These are phyloP conservation scores for Tricholomella constricta DNA, from an alignment of 768 basidiomycete genomes.

Conservation along the genomic window DNA sequence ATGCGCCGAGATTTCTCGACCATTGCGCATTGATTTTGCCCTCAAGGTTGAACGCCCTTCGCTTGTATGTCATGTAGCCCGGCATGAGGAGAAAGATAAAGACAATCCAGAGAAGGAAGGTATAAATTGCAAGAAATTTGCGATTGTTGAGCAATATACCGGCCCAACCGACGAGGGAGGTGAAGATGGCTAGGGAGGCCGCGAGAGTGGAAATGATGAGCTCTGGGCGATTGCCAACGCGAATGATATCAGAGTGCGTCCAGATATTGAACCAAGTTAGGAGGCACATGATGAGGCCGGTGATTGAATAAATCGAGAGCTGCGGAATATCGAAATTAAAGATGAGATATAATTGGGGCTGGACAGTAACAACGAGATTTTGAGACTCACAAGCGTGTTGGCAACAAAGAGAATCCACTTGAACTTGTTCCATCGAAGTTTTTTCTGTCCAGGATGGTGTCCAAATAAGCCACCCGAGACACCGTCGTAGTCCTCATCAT, in stretches of 20 bases:
- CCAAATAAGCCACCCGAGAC: slow-evolving; percentile 45
- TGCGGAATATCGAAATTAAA: slow-evolving; percentile 13
- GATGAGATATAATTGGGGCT: no score
- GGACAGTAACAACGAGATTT: not conserved
- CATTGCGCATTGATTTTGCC: slow-evolving; percentile 81
- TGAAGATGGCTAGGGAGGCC: slow-evolving; percentile 57
- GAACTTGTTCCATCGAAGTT: slow-evolving; percentile 78
- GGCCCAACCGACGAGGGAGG: slow-evolving; percentile 73
- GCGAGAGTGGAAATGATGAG: slow-evolving; percentile 73
- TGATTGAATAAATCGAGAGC: slow-evolving; percentile 61
- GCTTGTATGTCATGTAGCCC: slow-evolving; percentile 79
- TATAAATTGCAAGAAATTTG: slow-evolving; percentile 75
- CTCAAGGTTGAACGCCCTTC: slow-evolving; percentile 74
- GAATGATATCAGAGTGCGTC: slow-evolving; percentile 67
- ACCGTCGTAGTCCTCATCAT: slow-evolving; percentile 59
- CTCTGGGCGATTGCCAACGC: slow-evolving; percentile 67
- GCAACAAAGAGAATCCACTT: slow-evolving; percentile 74
- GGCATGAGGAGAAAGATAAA: slow-evolving; percentile 73
- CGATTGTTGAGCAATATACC: slow-evolving; percentile 86
- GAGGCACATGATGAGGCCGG: slow-evolving; percentile 63
- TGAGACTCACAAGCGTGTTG: slow-evolving; percentile 45
- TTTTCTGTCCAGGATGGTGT: slow-evolving; percentile 37
- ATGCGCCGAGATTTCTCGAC: slow-evolving; percentile 60
- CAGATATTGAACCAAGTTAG: slow-evolving; percentile 80
- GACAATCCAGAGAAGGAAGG: slow-evolving; percentile 75